Evolutionary conservation across 495 filamentous ascomycete species (phyloP).

Genomic region (Glonium stellatum): DNA sequence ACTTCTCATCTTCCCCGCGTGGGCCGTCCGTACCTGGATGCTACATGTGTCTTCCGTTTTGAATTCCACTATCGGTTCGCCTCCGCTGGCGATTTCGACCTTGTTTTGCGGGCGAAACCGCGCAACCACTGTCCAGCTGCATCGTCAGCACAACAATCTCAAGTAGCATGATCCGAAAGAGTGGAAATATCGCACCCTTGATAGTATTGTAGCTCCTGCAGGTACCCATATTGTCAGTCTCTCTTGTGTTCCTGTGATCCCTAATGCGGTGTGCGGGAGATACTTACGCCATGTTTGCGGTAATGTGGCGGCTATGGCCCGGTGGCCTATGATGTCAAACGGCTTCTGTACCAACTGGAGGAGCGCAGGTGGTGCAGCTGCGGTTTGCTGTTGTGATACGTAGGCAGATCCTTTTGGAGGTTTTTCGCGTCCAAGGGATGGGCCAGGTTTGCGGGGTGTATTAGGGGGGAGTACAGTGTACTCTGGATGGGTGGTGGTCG

Average conservation of each 20-base stretch:
- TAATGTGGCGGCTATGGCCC: conserved; percentile 15
- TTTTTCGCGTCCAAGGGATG: conserved; percentile 13
- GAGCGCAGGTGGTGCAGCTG: conserved; percentile 3
- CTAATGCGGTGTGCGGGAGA: not conserved
- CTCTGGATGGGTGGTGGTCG: too few relatives aligned
- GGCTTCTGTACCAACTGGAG: conserved; percentile 1
- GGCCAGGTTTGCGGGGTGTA: conserved; percentile 10
- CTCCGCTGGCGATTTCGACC: conserved; percentile 79
- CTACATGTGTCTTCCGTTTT: conserved; percentile 82
- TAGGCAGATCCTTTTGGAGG: not conserved
- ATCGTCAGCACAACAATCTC: conserved; percentile 9
- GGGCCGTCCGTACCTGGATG: conserved; percentile 54
- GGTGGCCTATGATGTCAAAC: conserved; percentile 6
- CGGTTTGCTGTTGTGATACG: conserved; percentile 21
- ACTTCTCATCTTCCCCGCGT: not conserved
- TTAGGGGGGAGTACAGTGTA: conserved; percentile 15
- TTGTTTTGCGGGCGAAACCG: conserved; percentile 97
- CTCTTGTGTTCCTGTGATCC: not conserved
- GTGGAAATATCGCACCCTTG: conserved; percentile 51
- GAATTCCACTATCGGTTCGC: conserved; percentile 84
- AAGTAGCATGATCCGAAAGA: not conserved
- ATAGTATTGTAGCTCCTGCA: conserved; percentile 58
- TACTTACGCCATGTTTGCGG: conserved; percentile 47
- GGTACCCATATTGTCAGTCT: conserved; percentile 28
- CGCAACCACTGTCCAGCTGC: conserved; percentile 62